phyloP scores from a whole-genome alignment of 768 basidiomycete genomes.

The Leccinum boreale region DNA sequence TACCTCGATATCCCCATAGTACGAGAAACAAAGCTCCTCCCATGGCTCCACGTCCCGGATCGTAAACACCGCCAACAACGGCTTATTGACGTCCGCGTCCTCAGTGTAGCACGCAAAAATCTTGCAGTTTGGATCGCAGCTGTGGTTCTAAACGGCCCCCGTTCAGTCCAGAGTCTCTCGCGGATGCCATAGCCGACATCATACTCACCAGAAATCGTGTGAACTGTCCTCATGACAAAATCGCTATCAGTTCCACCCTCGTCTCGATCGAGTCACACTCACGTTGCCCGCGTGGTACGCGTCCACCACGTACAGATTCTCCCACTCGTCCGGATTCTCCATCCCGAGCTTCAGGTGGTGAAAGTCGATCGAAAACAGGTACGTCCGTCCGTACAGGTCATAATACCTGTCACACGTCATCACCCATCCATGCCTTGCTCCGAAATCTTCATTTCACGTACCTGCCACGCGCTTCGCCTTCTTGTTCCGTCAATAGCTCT shows the following conservation, averaged over 20 bases:
- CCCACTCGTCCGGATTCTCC: conserved; percentile 21
- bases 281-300: conserved; percentile 89
- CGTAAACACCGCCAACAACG: conserved; percentile 67
- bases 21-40: conserved; percentile 79
- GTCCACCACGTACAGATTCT: conserved; percentile 61
- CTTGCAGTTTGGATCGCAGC: conserved; percentile 81
- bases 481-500: conserved; percentile 69
- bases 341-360: conserved; percentile 50
- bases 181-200: background rate
- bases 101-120: conserved; percentile 77
- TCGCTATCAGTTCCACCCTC: conserved; percentile 1
- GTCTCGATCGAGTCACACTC: conserved; percentile 28
- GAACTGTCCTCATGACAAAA: conserved; percentile 51
- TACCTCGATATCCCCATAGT: conserved; percentile 54
- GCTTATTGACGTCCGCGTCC: conserved; percentile 69
- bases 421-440: background rate
- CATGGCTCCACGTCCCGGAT: conserved; percentile 54
- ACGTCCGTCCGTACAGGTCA: conserved; percentile 69
- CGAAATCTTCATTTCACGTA: conserved; percentile 33
- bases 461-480: conserved; percentile 65
- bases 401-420: conserved; percentile 50
- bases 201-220: conserved; percentile 79
- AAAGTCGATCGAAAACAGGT: conserved; percentile 82
- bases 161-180: background rate
- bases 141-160: conserved; percentile 68